phyloP scores from a whole-genome alignment of 768 basidiomycete genomes.

The Leccinum subtestaceum region DNA sequence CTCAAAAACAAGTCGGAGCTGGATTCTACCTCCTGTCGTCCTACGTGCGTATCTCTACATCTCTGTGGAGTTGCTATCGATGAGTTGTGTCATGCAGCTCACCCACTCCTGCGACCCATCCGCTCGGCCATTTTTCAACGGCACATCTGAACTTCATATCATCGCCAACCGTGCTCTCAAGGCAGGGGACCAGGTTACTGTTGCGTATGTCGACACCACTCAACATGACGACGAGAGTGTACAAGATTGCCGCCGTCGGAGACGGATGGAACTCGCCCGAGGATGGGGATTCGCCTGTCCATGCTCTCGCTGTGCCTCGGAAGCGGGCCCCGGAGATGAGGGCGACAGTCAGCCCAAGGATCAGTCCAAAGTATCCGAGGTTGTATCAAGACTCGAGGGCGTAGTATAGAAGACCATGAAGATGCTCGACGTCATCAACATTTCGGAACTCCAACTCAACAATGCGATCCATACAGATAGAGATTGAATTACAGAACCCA shows the following conservation, averaged over 20 bases:
- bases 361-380: constrained; percentile 46
- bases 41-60: constrained; percentile 44
- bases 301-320: constrained; percentile 62
- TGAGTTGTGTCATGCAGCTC: constrained; percentile 37
- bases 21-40: constrained; percentile 76
- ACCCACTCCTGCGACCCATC: constrained; percentile 74
- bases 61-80: neutral
- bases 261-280: constrained; percentile 70
- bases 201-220: constrained; percentile 71
- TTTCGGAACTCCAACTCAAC: neutral
- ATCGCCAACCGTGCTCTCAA: constrained; percentile 65
- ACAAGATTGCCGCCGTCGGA: constrained; percentile 56
- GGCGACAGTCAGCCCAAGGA: constrained; percentile 42
- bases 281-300: constrained; percentile 82
- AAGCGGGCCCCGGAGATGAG: constrained; percentile 37
- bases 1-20: constrained; percentile 69
- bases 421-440: neutral
- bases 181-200: constrained; percentile 71
- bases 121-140: constrained; percentile 63
- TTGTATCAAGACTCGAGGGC: constrained; percentile 32
- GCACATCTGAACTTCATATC: constrained; percentile 68
- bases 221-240: constrained; percentile 52
- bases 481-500: neutral
- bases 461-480: neutral
- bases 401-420: constrained; percentile 7